These are phyloP conservation scores for Helicocarpus griseus DNA, from an alignment of 2,329 filamentous ascomycete species.

Conservation along the genomic window DNA sequence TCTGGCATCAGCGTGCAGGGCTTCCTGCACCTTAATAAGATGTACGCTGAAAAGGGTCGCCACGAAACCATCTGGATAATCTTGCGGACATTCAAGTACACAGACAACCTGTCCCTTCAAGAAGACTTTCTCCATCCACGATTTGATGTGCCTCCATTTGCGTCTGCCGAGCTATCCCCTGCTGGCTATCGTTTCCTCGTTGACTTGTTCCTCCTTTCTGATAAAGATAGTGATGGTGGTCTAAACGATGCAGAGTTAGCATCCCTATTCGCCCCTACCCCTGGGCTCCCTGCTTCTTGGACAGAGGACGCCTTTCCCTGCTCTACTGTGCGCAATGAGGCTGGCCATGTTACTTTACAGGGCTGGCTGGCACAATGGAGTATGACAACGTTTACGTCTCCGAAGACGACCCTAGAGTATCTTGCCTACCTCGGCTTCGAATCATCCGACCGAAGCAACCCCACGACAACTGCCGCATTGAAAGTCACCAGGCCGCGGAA, in stretches of 20 bases:
- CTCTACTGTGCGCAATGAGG: slow-evolving; percentile 89
- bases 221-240: slow-evolving; percentile 95
- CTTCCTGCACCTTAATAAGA: slow-evolving; percentile 84
- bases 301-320: slow-evolving; percentile 80
- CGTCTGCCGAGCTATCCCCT: slow-evolving; percentile 87
- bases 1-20: slow-evolving; percentile 71
- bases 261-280: slow-evolving; percentile 84
- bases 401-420: slow-evolving; percentile 90
- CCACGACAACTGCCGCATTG: slow-evolving; percentile 69
- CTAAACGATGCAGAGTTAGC: slow-evolving; percentile 76
- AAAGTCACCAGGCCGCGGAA: slow-evolving; percentile 91
- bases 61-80: slow-evolving; percentile 99
- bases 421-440: slow-evolving; percentile 95
- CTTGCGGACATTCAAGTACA: slow-evolving; percentile 87
- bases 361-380: slow-evolving; percentile 99
- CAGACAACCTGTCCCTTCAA: slow-evolving; percentile 83
- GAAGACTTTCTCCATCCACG: slow-evolving; percentile 87
- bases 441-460: slow-evolving; percentile 58
- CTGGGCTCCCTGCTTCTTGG: slow-evolving; percentile 81
- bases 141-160: slow-evolving; percentile 85
- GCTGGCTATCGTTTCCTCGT: slow-evolving; percentile 96
- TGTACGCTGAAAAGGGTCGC: slow-evolving; percentile 93
- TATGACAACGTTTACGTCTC: slow-evolving; percentile 96
- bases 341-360: slow-evolving; percentile 88
- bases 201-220: slow-evolving; percentile 86